phyloP scores from a whole-genome alignment of 257 asterid species.

The Buddleja alternifolia region DNA sequence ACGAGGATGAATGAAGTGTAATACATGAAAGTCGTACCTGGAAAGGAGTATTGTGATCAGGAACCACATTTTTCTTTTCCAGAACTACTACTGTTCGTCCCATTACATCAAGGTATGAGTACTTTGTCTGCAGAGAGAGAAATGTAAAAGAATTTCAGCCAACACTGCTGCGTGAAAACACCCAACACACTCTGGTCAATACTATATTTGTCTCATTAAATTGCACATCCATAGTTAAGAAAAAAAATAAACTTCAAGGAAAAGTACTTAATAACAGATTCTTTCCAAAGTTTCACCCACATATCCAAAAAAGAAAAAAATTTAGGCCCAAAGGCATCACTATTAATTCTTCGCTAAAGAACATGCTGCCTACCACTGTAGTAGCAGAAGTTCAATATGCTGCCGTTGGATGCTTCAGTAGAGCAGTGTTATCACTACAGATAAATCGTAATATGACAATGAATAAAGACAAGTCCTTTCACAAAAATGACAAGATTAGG shows the following conservation, averaged over 20 bases:
- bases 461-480: conserved; percentile 18
- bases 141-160: conserved; percentile 33
- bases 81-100: conserved; percentile 96
- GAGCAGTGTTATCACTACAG: background rate
- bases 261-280: background rate
- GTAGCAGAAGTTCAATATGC: background rate
- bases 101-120: conserved; percentile 91
- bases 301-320: conserved; percentile 3
- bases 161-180: conserved; percentile 11
- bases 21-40: conserved; percentile 62
- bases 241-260: background rate
- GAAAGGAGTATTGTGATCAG: conserved; percentile 89
- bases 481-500: conserved; percentile 12
- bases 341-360: conserved; percentile 12
- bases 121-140: conserved; percentile 71
- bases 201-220: background rate
- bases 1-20: background rate
- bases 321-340: conserved; percentile 1
- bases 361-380: background rate
- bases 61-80: conserved; percentile 87
- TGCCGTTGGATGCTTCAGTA: conserved; percentile 5
- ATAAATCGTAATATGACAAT: conserved; percentile 1
- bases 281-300: conserved; percentile 13
- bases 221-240: background rate
- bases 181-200: no score